Evolutionary conservation across 495 filamentous ascomycete genomes (phyloP), one percentile per base, ranked within the genome.

Genomic region (Aeminium ludgeri): DNA sequence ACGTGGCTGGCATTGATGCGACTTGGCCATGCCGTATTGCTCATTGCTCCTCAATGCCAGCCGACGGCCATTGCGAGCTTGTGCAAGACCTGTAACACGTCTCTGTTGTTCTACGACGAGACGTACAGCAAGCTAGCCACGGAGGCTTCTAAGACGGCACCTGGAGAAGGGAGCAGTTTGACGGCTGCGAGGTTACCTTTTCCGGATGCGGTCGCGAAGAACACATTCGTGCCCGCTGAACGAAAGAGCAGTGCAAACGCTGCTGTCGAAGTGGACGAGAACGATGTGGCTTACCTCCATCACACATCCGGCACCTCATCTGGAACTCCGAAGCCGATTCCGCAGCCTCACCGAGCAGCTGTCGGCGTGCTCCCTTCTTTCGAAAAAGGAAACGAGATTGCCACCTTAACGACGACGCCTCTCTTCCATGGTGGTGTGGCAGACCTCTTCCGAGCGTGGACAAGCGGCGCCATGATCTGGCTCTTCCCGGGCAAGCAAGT

Each of bases 341-440:
- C 55, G 1, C 65, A 72, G 35, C 54, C 58, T 3, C 70, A 76
- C 49, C 56, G 54, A 20, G 62, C 54, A 8, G 67, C 60, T 3
- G 57, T 72, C 5, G 67, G 61, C 0, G 62, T 65, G 3, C 55
- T 75, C 1, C 71, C 69, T 2, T 49, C 42, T 12, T 59, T 72
- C 15, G 28, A 38, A 2, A 43, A 55, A n/a, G 34, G 37, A 2
- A 17, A 41, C 0, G 30, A 54, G 3, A 46, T 43, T n/a, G 61
- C 67, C 7, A 70, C 68, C n/a, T 73, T 74, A 39, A 67, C 69
- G 6, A 73, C 70, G 0, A 76, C 71, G n/a, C 71, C 72, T 5
- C 59, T 76, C 2, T 75, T 73, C 52, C 69, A 74, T 43, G 72
- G 70, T 1, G 72, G 72, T 4, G 57, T 70, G n/a, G 68, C 72